A percentile compares a stretch with the other conserved stretches of the same genome.
These are phyloP conservation scores for Candida nonsorbophila DNA, from an alignment of 805 yeast genomes.

Conservation along the genomic window DNA sequence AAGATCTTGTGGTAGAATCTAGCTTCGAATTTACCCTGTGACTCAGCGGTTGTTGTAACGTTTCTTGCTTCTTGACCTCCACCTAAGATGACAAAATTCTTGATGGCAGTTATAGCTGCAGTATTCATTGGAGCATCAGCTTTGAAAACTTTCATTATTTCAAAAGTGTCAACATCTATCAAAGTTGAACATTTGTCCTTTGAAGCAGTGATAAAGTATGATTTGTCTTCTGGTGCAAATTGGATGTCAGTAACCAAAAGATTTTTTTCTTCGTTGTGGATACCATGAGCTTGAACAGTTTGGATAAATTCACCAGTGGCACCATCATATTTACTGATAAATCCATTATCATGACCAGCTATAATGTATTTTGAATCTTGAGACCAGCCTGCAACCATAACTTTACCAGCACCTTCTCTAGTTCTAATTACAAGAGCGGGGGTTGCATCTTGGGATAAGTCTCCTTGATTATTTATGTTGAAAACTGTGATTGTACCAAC, in stretches of 20 bases:
- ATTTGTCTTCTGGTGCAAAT: slow-evolving; percentile 69
- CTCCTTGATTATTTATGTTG: slow-evolving; percentile 38
- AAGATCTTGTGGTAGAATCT: slow-evolving; percentile 93
- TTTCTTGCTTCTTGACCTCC: slow-evolving; percentile 99
- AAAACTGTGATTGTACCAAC: slow-evolving; percentile 71
- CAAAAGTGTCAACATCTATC: slow-evolving; percentile 71
- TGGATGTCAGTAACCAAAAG: slow-evolving; percentile 76
- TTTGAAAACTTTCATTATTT: slow-evolving; percentile 64
- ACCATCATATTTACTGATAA: slow-evolving; percentile 73
- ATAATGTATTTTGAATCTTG: slow-evolving; percentile 68
- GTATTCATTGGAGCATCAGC: slow-evolving; percentile 94
- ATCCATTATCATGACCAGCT: slow-evolving; percentile 87
- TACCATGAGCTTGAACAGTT: slow-evolving; percentile 65
- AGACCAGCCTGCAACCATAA: slow-evolving; percentile 84
- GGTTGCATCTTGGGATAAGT: slow-evolving; percentile 36
- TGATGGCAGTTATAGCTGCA: slow-evolving; percentile 89
- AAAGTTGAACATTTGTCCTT: slow-evolving; percentile 84
- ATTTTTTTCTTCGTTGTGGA: slow-evolving; percentile 42
- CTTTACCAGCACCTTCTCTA: slow-evolving; percentile 53
- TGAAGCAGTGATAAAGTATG: slow-evolving; percentile 89
- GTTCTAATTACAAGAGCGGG: slow-evolving; percentile 61
- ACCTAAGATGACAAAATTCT: slow-evolving; percentile 88
- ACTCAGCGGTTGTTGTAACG: slow-evolving; percentile 92
- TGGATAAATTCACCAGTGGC: slow-evolving; percentile 64
- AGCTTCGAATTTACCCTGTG: slow-evolving; percentile 96